Conservation (phyloP, 768 basidiomycete genomes). For the Trametes sanguinea region DNA sequence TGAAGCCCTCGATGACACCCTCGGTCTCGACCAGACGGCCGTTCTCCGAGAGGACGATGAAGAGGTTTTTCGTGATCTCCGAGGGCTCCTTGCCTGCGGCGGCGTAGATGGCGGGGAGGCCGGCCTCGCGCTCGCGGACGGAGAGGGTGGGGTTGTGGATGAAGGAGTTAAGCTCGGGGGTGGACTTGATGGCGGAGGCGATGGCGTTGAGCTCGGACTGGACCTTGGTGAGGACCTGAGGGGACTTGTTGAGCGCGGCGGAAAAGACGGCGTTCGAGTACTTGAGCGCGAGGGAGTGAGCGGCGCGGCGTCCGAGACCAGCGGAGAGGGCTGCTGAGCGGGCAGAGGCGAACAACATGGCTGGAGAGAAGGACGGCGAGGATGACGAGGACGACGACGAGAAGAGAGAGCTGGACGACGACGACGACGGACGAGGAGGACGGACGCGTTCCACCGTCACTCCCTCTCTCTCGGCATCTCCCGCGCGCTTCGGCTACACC, state of each 20-base stretch:
- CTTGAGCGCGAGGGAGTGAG: slow-evolving; percentile 76
- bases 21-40: slow-evolving; percentile 83
- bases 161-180: slow-evolving; percentile 68
- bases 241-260: slow-evolving; percentile 82
- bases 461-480: slow-evolving; percentile 7
- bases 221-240: slow-evolving; percentile 80
- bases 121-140: slow-evolving; percentile 66
- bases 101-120: slow-evolving; percentile 67
- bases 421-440: neutral
- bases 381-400: slow-evolving; percentile 19
- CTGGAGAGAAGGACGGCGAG: slow-evolving; percentile 23
- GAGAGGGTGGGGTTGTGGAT: slow-evolving; percentile 92
- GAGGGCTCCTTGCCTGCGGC: slow-evolving; percentile 79
- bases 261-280: slow-evolving; percentile 83
- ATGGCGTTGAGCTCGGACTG: slow-evolving; percentile 80
- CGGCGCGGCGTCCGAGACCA: slow-evolving; percentile 67
- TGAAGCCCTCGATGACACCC: slow-evolving; percentile 89
- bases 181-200: slow-evolving; percentile 64
- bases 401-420: slow-evolving; percentile 18
- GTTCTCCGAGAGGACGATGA: slow-evolving; percentile 89
- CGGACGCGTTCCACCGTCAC: slow-evolving; percentile 13
- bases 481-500: slow-evolving; percentile 12
- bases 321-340: slow-evolving; percentile 50
- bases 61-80: slow-evolving; percentile 90
- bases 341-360: slow-evolving; percentile 57